These are phyloP conservation scores for Gossypium mustelinum DNA, from an alignment of 345 rosid genomes.

Conservation along the genomic window DNA sequence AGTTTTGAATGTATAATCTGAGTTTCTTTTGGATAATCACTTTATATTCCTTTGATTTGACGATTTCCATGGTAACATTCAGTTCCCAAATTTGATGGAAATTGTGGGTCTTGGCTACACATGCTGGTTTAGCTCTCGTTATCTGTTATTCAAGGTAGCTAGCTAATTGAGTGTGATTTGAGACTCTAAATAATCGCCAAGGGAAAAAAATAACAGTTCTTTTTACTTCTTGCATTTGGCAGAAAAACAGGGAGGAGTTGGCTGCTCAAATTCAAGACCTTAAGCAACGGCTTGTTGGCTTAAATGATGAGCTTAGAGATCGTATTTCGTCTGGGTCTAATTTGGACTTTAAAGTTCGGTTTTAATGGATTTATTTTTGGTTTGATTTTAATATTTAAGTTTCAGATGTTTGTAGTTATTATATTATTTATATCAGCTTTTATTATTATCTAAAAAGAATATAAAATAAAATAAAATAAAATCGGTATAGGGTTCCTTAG, in stretches of 20 bases:
- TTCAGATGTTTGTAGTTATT: too few relatives aligned
- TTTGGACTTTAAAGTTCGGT: too few relatives aligned
- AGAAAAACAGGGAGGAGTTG: constrained; percentile 70
- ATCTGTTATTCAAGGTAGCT: constrained; percentile 74
- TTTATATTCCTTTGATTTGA: not conserved
- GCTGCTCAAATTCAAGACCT: constrained; percentile 55
- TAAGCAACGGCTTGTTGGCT: constrained; percentile 64
- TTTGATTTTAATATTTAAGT: too few relatives aligned
- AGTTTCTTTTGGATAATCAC: not conserved
- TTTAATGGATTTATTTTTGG: too few relatives aligned
- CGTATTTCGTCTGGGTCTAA: too few relatives aligned
- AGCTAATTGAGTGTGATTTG: not conserved
- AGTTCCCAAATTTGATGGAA: constrained; percentile 86
- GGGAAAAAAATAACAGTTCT: not conserved
- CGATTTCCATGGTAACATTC: constrained; percentile 8
- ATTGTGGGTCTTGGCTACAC: constrained; percentile 84
- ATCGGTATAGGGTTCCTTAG: too few relatives aligned
- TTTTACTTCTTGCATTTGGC: constrained; percentile 12
- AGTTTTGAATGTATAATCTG: not conserved
- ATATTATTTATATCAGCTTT: too few relatives aligned
- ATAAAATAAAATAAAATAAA: too few relatives aligned
- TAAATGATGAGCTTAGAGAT: constrained; percentile 30
- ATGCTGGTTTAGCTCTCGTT: constrained; percentile 72
- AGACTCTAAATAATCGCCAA: not conserved
- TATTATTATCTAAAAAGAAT: too few relatives aligned